phyloP scores from a whole-genome alignment of 2,329 filamentous ascomycete species.

The Penicillium sp. region DNA sequence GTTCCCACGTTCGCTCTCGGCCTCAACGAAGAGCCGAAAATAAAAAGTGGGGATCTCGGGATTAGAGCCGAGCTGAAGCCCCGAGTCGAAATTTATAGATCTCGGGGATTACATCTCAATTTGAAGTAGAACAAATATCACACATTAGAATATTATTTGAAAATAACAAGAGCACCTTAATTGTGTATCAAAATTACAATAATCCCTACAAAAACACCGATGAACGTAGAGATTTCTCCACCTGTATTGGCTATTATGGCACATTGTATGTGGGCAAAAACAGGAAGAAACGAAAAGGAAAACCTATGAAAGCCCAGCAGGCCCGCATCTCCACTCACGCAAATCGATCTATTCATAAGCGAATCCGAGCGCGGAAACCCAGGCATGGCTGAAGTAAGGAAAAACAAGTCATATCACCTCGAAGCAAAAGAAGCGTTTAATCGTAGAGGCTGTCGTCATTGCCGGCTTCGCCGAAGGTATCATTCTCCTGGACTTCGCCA shows the following conservation, averaged over 20 bases:
- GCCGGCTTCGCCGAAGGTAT: constrained; percentile 75
- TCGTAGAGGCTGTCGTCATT: constrained; percentile 98
- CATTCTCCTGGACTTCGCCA: constrained; percentile 55
- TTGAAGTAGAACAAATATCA: too few relatives aligned
- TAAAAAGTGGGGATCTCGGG: neutral
- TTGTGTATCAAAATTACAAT: neutral
- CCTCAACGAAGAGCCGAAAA: neutral
- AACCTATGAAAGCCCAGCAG: constrained; percentile 16
- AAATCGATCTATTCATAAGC: constrained; percentile 20
- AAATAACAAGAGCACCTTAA: too few relatives aligned
- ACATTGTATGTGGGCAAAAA: constrained; percentile 25
- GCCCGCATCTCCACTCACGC: constrained; percentile 18
- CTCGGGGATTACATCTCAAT: too few relatives aligned
- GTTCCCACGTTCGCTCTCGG: neutral
- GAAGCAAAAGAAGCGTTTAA: constrained; percentile 52
- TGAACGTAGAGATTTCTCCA: constrained; percentile 18
- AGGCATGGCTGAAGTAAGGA: constrained; percentile 15
- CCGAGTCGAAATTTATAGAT: neutral
- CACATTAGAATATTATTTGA: too few relatives aligned
- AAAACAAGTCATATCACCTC: constrained; percentile 20
- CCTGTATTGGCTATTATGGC: constrained; percentile 29
- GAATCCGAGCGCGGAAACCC: constrained; percentile 15
- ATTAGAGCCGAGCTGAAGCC: neutral
- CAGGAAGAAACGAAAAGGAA: constrained; percentile 20
- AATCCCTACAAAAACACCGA: neutral